Evolutionary conservation across 345 rosid species (phyloP), one percentile per base, ranked within the genome.

Genomic region (Reutealis trisperma): DNA sequence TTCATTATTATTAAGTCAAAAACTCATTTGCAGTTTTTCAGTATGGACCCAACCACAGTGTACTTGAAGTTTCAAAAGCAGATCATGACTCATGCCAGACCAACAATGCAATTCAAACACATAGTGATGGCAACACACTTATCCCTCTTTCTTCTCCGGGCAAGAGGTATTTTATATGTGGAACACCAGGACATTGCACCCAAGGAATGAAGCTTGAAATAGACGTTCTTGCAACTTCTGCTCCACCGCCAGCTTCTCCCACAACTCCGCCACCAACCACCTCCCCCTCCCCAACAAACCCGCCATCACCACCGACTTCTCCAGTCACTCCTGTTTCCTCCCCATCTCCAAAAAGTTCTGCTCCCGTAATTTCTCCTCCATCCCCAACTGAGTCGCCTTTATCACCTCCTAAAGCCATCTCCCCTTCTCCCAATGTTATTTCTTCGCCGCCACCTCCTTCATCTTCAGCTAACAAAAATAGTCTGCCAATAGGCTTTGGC

Each of bases 141-240:
- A 82, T 94, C 70, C 72, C 90, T 42, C 88, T 92, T 14, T 66
- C 90, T 12, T 78, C 97, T 19, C 84, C 94, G 2, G 97, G 94
- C 21, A 88, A 88, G 77, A 86, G 96, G 83, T 92, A 94, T 88
- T 94, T 94, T 89, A 87, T 89, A 71, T 92, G 98, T 74, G 85
- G 91, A 54, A 82, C 77, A 44, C 65, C 80, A 0, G 97, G 98
- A 74, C 98, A 94, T 66, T 94, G 98, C 75, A 21, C 15, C 34
- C 78, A 45, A 73, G 98, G 98, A 44, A 94, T 94, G 98, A 89
- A 90, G 79, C 78, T 92, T 0, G 88, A 89, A 57, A 84, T 92
- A 47, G 82, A 88, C 76, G 82, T 85, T 37, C 65, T 79, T 10
- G 87, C 92, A 24, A 44, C 86, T 16, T 63, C 90, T 66, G 52